Evolutionary conservation across 2,329 filamentous ascomycete species (phyloP).

Genomic region (Beauveria asiatica): DNA sequence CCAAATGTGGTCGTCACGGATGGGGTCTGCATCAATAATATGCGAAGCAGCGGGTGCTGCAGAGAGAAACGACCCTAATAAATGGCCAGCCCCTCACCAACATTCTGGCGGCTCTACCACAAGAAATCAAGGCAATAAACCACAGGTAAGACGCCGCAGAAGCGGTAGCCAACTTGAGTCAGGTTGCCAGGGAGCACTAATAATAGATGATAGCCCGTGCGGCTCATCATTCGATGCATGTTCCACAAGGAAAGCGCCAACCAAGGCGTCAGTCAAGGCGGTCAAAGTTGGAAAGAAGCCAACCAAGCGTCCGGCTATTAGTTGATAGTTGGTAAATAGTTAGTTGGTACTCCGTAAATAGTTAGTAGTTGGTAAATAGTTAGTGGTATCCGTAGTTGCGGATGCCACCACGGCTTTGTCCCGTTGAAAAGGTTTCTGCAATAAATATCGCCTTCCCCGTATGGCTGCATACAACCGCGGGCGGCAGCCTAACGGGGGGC

Average conservation of each 20-base stretch:
- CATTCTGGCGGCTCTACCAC: not conserved
- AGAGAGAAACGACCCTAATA: not conserved
- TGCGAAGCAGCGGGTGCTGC: not conserved
- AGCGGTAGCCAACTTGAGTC: not conserved
- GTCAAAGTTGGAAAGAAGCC: not conserved
- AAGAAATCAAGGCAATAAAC: not conserved
- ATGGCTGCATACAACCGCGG: not conserved
- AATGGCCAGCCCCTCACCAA: not conserved
- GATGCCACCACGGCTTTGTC: not conserved
- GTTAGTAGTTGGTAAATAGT: no score
- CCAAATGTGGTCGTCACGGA: not conserved
- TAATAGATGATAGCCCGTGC: not conserved
- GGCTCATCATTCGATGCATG: not conserved
- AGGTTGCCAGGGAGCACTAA: not conserved
- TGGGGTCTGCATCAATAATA: slow-evolving; percentile 7
- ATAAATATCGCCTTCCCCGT: not conserved
- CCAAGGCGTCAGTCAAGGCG: not conserved
- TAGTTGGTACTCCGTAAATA: no score
- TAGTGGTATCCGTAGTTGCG: not conserved
- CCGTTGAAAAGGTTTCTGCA: not conserved
- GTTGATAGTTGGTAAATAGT: no score
- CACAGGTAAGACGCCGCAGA: not conserved
- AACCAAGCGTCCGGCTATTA: no score
- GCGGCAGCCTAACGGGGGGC: not conserved
- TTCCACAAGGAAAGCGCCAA: not conserved